Evolutionary conservation across 139 green algal genomes (phyloP).

Genomic region (Chloropicon primus): DNA sequence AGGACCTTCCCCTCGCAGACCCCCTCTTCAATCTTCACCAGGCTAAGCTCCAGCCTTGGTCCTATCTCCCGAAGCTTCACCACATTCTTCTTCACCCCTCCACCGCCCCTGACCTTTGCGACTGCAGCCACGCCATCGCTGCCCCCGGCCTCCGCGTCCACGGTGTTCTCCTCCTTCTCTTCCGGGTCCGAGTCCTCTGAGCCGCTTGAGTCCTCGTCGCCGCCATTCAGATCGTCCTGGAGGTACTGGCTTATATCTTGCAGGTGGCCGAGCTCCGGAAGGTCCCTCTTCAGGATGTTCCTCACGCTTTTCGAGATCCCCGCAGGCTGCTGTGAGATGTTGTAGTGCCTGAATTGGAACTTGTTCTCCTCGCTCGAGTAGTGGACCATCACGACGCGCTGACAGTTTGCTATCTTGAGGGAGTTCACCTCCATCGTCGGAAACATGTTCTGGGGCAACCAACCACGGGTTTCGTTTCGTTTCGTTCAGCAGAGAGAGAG

Average conservation of each 20-base stretch:
- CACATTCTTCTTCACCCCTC: background rate
- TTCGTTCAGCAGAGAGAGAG: background rate
- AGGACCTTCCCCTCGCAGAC: conserved; percentile 76
- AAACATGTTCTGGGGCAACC: conserved; percentile 88
- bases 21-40: conserved; percentile 92
- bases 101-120: background rate
- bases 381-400: conserved; percentile 67
- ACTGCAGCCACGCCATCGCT: no score
- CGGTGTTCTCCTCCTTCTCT: background rate
- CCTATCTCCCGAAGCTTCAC: conserved; percentile 34
- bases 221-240: background rate
- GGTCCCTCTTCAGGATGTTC: conserved; percentile 38
- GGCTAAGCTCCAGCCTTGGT: conserved; percentile 72
- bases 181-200: background rate
- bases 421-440: conserved; percentile 85
- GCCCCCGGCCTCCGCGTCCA: background rate
- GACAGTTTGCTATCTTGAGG: conserved; percentile 49
- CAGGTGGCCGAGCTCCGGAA: background rate
- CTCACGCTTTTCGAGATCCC: conserved; percentile 68
- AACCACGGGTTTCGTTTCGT: conserved; percentile 66
- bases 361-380: conserved; percentile 37
- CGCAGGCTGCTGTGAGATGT: conserved; percentile 48
- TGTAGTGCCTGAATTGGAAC: conserved; percentile 80
- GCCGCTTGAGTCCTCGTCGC: background rate
- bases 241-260: background rate